These are phyloP conservation scores for Flaveria bidentis DNA, from an alignment of 129 eudicot genomes.

Conservation along the genomic window DNA sequence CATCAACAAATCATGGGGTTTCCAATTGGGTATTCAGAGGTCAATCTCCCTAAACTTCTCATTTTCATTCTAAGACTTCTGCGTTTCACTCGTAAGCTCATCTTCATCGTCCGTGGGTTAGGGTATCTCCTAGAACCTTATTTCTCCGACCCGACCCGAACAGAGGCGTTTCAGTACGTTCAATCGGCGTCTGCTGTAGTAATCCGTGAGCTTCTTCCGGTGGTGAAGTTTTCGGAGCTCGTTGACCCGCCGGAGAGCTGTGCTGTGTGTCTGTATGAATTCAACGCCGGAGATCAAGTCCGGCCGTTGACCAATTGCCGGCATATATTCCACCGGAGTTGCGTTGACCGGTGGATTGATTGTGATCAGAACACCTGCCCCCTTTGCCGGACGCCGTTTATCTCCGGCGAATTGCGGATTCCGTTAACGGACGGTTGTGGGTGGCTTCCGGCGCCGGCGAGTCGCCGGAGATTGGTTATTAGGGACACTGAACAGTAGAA, in stretches of 20 bases:
- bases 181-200: conserved; percentile 55
- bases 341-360: conserved; percentile 97
- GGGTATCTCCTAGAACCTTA: conserved; percentile 69
- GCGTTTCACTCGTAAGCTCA: conserved; percentile 49
- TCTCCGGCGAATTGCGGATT: conserved; percentile 68
- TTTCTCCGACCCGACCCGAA: conserved; percentile 41
- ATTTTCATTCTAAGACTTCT: conserved; percentile 52
- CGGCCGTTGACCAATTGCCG: conserved; percentile 78
- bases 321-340: conserved; percentile 77
- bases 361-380: conserved; percentile 96
- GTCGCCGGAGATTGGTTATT: conserved; percentile 47
- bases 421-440: conserved; percentile 70
- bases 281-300: conserved; percentile 69
- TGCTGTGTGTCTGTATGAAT: conserved; percentile 89
- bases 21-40: conserved; percentile 70
- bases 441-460: conserved; percentile 71
- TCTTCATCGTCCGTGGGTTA: conserved; percentile 44
- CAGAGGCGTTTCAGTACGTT: neutral
- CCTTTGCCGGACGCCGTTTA: conserved; percentile 72
- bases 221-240: conserved; percentile 58
- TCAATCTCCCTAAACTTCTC: conserved; percentile 62
- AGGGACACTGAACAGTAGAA: conserved; percentile 15
- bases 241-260: conserved; percentile 68
- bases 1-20: conserved; percentile 59
- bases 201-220: conserved; percentile 85